Conservation (phyloP, 495 filamentous ascomycete genomes). For the Neurospora sp. region DNA sequence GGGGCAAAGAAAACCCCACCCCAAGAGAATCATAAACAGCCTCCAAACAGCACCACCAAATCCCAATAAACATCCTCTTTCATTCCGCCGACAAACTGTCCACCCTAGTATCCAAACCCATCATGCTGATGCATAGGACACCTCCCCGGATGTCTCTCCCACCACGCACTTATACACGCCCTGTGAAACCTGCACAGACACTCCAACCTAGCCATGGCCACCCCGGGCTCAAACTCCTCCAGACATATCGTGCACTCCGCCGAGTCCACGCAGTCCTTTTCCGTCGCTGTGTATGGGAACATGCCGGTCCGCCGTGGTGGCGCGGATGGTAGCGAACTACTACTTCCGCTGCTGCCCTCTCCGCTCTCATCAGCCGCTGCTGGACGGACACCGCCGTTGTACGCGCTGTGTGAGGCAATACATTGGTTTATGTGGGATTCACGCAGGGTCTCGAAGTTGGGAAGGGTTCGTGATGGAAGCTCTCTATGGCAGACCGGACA, state of each 20-base stretch:
- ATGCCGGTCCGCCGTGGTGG: constrained; percentile 35
- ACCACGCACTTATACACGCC: constrained; percentile 52
- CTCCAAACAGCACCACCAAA: not conserved
- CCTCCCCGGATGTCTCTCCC: constrained; percentile 37
- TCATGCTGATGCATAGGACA: constrained; percentile 50
- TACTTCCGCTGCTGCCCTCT: not conserved
- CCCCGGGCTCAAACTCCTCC: constrained; percentile 85
- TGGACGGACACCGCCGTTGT: constrained; percentile 12
- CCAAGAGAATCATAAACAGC: not conserved
- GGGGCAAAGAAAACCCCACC: not conserved
- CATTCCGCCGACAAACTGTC: not conserved
- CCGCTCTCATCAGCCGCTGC: constrained; percentile 4
- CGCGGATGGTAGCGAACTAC: constrained; percentile 15
- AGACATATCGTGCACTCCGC: constrained; percentile 93
- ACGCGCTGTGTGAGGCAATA: constrained; percentile 46
- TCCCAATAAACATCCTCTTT: not conserved
- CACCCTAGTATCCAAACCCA: constrained; percentile 31
- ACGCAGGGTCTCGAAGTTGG: constrained; percentile 51
- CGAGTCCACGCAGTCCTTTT: constrained; percentile 80
- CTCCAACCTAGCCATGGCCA: constrained; percentile 73
- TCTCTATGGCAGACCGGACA: constrained; percentile 79
- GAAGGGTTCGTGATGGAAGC: constrained; percentile 55
- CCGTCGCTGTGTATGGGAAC: constrained; percentile 66
- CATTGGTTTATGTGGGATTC: constrained; percentile 72
- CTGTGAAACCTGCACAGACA: constrained; percentile 91